Percentiles rank a stretch among this genome's conserved stretches.
These are phyloP conservation scores for Globisporangium cylindrosporum DNA, from an alignment of 352 stramenopile species.

Conservation along the genomic window DNA sequence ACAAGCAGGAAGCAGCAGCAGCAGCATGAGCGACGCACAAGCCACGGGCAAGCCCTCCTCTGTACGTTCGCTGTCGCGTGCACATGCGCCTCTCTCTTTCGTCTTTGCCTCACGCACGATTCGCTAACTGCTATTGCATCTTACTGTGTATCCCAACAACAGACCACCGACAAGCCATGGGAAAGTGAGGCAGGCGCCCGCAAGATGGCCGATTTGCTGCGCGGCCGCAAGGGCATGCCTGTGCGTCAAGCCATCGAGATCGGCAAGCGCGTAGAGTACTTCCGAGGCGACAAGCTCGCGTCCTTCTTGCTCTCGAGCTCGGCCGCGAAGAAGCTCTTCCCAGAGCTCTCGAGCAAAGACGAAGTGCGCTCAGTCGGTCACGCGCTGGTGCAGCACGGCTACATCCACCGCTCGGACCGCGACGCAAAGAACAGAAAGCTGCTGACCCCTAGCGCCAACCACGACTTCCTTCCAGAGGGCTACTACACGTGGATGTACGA, in stretches of 20 bases:
- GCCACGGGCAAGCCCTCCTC: constrained; percentile 4
- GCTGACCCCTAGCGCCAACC: constrained; percentile 73
- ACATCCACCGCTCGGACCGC: constrained; percentile 86
- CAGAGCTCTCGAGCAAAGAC: constrained; percentile 76
- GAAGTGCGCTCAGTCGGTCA: constrained; percentile 70
- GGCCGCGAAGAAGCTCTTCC: constrained; percentile 82
- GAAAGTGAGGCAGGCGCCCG: constrained; percentile 71
- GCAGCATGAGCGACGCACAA: constrained; percentile 13
- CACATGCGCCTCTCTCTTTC: not conserved
- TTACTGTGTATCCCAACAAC: not conserved
- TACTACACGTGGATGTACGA: constrained; percentile 99
- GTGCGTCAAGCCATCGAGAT: constrained; percentile 88
- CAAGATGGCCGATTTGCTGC: constrained; percentile 83
- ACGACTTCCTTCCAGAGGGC: constrained; percentile 94
- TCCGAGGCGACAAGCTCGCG: constrained; percentile 87
- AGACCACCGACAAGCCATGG: constrained; percentile 56
- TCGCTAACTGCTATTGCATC: constrained; percentile 2
- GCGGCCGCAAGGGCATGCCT: constrained; percentile 83
- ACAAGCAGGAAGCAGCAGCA: constrained; percentile 1
- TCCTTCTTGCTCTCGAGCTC: constrained; percentile 81
- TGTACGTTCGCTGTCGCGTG: not conserved
- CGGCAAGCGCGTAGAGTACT: constrained; percentile 91
- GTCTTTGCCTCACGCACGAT: not conserved
- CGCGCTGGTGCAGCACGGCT: constrained; percentile 73
- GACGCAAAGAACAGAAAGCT: constrained; percentile 86